phyloP scores from a whole-genome alignment of 106 monocot genomes.

The Platanthera zijinensis region DNA sequence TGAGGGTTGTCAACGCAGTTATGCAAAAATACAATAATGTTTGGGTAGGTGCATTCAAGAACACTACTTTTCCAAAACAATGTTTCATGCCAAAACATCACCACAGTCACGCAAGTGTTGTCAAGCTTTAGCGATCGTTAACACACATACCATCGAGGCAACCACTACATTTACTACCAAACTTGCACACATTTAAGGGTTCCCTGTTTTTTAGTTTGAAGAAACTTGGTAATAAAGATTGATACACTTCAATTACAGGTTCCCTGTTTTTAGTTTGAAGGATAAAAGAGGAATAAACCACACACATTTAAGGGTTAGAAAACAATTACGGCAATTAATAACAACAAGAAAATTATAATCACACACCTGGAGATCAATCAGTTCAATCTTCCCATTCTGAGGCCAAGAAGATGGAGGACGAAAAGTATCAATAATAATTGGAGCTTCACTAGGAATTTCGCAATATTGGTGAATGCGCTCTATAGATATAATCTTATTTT shows the following conservation, averaged over 20 bases:
- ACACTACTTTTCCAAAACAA: no score
- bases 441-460: slow-evolving; percentile 78
- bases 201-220: no score
- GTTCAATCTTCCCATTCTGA: slow-evolving; percentile 62
- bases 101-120: no score
- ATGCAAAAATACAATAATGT: no score
- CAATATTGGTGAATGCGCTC: slow-evolving; percentile 96
- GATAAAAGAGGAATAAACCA: neutral
- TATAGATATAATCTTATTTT: slow-evolving; percentile 93
- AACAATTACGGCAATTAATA: neutral
- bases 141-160: no score
- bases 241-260: neutral
- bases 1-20: no score
- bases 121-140: no score
- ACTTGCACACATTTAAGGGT: no score
- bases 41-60: no score
- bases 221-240: neutral
- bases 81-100: no score
- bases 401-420: slow-evolving; percentile 79
- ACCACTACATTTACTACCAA: no score
- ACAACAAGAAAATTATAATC: slow-evolving; percentile 3
- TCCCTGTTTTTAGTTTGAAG: neutral
- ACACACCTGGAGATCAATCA: slow-evolving; percentile 73
- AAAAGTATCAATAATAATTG: slow-evolving; percentile 45
- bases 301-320: neutral